Base-by-base conservation (phyloP, 2,329 filamentous ascomycete genomes). In the Cladosporium sp. region DNA sequence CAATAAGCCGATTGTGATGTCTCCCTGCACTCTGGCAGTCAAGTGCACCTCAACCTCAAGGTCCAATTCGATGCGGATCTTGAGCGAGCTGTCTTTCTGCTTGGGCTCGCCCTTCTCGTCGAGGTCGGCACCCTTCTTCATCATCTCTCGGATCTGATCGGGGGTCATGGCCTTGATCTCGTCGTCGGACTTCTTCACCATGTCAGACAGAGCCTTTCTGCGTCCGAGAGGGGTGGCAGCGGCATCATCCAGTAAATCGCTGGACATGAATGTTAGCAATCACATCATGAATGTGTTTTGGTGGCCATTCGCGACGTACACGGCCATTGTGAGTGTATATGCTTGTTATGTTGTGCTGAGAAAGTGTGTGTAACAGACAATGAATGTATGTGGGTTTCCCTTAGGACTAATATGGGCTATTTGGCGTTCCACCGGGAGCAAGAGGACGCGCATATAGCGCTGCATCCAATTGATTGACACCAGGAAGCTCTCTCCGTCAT, bases 21-120 rank as follows among this genome's bases (percentile, higher is more conserved):
- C 68, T 43, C 67, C 68, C 55, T 68, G 64, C n/a, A 69, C 62
- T 40, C 66, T 58, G 52, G 68, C 68, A 17, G 64, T 65, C 36
- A 70, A 47, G 51, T 70, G 67, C 3, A 70, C 61, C 54, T 70
- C 68, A n/a, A 70, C 65, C 15, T 69, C 67, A 42, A 70, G 55
- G 50, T 70, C 65, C 49, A 70, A 55, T 57, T 67, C 60, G 34
- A 70, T 68, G 42, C 61, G 59, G 52, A 70, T 70, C 55, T 65
- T 67, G 59, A 70, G 54, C 51, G 66, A 67, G 47, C 61, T 65
- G 30, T 67, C 60, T 49, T 66, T 63, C 34, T 65, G 52, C 58
- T 68, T 61, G 43, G 60, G 51, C 36, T 60, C 57, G 25, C 36
- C 36, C 45, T 51, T 51, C 28, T 58, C 55, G 28, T 58, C 34